Percentiles rank a stretch among this genome's conserved stretches.
Evolutionary conservation across 495 filamentous ascomycete species (phyloP).

Genomic region (Penicillium malachiteum): DNA sequence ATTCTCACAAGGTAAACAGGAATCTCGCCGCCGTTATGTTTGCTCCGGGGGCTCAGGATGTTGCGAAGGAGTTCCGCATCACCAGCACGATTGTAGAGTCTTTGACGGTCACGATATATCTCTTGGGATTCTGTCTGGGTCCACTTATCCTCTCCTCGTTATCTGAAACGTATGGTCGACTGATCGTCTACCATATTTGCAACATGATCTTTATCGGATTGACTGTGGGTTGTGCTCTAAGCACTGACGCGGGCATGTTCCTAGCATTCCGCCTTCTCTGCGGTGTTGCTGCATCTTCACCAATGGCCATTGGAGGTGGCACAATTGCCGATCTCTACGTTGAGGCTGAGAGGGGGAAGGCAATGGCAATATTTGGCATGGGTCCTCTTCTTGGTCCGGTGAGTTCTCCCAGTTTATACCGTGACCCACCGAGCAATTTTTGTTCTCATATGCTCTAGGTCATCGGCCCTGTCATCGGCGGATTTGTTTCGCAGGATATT

Average conservation of each 20-base stretch:
- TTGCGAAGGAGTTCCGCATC: not conserved
- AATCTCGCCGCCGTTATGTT: conserved; percentile 4
- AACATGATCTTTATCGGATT: not conserved
- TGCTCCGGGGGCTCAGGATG: not conserved
- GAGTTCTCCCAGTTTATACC: not conserved
- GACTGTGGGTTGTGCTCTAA: conserved; percentile 1
- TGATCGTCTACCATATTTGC: not conserved
- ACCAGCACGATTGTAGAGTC: not conserved
- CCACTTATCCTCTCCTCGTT: not conserved
- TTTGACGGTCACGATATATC: conserved; percentile 1
- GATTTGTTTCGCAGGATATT: conserved; percentile 1
- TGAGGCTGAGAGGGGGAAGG: not conserved
- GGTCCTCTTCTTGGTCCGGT: conserved; percentile 5
- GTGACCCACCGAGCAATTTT: not conserved
- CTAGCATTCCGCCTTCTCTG: not conserved
- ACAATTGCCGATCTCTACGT: conserved; percentile 1
- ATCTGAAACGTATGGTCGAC: not conserved
- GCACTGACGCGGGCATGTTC: conserved; percentile 1
- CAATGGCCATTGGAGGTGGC: conserved; percentile 4
- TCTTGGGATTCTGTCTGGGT: not conserved
- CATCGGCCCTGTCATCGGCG: conserved; percentile 3
- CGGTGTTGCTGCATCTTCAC: not conserved
- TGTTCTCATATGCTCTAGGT: not conserved
- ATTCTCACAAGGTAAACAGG: not conserved
- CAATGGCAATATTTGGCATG: conserved; percentile 3